Conservation (phyloP, 179 eudicot genomes). For the Corrigiola litoralis region DNA sequence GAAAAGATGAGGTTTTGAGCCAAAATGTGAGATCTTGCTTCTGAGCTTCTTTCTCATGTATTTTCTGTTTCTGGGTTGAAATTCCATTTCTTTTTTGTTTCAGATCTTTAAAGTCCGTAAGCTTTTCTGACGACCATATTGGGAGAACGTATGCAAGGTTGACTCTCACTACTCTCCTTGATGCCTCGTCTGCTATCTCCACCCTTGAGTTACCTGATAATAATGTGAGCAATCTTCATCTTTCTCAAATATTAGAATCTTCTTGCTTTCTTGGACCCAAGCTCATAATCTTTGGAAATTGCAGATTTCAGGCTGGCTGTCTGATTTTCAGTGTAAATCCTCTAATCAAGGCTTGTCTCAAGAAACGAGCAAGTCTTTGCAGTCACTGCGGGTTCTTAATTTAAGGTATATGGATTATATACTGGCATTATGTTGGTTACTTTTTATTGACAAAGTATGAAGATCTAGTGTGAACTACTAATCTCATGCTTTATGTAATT, state of each 20-base stretch:
- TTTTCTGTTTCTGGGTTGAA: slow-evolving; percentile 5
- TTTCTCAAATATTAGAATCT: background rate
- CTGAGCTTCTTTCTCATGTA: background rate
- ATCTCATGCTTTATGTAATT: too few relatives aligned
- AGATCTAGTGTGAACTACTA: background rate
- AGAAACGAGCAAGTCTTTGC: slow-evolving; percentile 46
- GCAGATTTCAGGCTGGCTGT: slow-evolving; percentile 89
- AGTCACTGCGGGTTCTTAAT: slow-evolving; percentile 61
- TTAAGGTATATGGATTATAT: slow-evolving; percentile 49
- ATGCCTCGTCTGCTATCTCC: slow-evolving; percentile 53
- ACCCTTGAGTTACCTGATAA: slow-evolving; percentile 73
- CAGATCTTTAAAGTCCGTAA: slow-evolving; percentile 66
- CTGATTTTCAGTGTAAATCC: slow-evolving; percentile 42
- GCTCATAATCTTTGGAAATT: slow-evolving; percentile 7
- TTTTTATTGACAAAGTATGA: background rate
- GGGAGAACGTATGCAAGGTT: slow-evolving; percentile 48
- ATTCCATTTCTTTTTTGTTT: background rate
- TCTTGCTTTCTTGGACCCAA: background rate
- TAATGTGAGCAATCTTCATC: slow-evolving; percentile 45
- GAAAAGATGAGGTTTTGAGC: background rate
- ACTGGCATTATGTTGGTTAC: background rate
- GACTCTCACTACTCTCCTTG: slow-evolving; percentile 50
- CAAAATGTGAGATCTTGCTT: slow-evolving; percentile 1
- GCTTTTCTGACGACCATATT: slow-evolving; percentile 49
- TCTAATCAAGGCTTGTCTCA: slow-evolving; percentile 24